These are phyloP conservation scores for Cadophora sp. DNA, from an alignment of 2,329 filamentous ascomycete genomes.

Conservation along the genomic window DNA sequence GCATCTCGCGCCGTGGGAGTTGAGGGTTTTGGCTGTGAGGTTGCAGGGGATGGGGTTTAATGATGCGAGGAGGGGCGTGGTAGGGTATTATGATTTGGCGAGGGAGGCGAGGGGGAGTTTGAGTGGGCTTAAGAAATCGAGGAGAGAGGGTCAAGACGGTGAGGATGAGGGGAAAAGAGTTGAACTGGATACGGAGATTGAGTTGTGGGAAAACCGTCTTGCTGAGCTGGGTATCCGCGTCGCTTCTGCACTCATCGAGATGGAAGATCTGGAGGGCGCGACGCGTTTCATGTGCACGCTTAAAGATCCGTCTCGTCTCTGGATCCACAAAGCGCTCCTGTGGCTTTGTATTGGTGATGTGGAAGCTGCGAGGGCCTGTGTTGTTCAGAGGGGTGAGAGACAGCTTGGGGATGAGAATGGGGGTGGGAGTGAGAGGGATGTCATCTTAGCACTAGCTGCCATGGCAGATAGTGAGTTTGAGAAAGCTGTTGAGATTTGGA, in stretches of 20 bases:
- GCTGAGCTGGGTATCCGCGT: slow-evolving; percentile 76
- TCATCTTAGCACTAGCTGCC: slow-evolving; percentile 72
- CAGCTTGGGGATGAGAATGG: slow-evolving; percentile 29
- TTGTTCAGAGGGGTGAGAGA: slow-evolving; percentile 45
- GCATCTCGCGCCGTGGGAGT: slow-evolving; percentile 84
- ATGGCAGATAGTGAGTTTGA: slow-evolving; percentile 81
- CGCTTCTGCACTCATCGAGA: slow-evolving; percentile 75
- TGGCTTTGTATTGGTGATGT: slow-evolving; percentile 83
- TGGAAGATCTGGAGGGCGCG: slow-evolving; percentile 86
- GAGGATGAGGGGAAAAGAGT: slow-evolving; percentile 3
- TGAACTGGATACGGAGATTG: slow-evolving; percentile 50
- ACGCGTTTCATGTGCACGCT: slow-evolving; percentile 73
- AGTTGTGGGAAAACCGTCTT: slow-evolving; percentile 75
- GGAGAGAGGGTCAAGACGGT: background rate
- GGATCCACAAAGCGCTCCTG: slow-evolving; percentile 66
- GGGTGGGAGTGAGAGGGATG: slow-evolving; percentile 47
- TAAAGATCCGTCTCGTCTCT: slow-evolving; percentile 43
- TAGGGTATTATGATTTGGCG: slow-evolving; percentile 89
- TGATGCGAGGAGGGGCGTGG: slow-evolving; percentile 83
- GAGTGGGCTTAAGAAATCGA: slow-evolving; percentile 51
- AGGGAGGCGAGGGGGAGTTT: slow-evolving; percentile 74
- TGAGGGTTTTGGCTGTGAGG: slow-evolving; percentile 82
- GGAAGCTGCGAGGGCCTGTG: slow-evolving; percentile 65
- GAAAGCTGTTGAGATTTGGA: slow-evolving; percentile 68
- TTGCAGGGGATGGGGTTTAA: slow-evolving; percentile 86